phyloP scores from a whole-genome alignment of 2,329 filamentous ascomycete genomes.

The Sporothrix sp. region DNA sequence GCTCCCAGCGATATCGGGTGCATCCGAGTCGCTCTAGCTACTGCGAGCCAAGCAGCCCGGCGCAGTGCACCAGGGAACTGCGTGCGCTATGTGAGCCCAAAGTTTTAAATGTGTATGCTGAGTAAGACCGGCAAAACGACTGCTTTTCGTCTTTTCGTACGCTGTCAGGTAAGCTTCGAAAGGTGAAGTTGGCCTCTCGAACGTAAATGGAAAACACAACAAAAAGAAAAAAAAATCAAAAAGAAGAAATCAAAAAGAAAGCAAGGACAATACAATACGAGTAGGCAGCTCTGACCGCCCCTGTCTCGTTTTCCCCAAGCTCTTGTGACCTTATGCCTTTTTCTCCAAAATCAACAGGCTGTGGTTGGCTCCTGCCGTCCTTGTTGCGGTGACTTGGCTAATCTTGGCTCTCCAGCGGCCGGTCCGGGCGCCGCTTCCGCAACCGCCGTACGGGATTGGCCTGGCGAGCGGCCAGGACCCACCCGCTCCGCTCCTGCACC shows the following conservation, averaged over 20 bases:
- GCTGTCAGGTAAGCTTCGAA: no score
- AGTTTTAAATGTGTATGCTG: no score
- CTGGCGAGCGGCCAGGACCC: not conserved
- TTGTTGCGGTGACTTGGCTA: not conserved
- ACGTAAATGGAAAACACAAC: not conserved
- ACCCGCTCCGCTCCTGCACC: not conserved
- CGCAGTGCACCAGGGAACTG: no score
- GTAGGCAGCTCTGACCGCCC: no score
- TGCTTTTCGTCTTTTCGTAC: no score
- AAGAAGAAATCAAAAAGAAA: no score
- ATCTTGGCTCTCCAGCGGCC: not conserved
- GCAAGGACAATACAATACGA: no score
- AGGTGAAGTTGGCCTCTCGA: no score
- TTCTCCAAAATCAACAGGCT: not conserved
- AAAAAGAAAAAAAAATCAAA: not conserved
- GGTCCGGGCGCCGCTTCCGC: slow-evolving; percentile 5
- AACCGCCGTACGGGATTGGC: not conserved
- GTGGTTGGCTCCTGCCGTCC: not conserved
- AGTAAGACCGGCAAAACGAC: no score
- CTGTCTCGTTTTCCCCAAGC: no score
- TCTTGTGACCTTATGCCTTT: no score
- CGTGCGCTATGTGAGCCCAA: no score
- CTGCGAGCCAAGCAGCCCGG: not conserved
- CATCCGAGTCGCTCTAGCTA: not conserved
- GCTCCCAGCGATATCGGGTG: slow-evolving; percentile 5